Percentiles rank a stretch among this genome's conserved stretches.
Evolutionary conservation across 352 stramenopile genomes (phyloP).

Genomic region (Peronospora tabacina): DNA sequence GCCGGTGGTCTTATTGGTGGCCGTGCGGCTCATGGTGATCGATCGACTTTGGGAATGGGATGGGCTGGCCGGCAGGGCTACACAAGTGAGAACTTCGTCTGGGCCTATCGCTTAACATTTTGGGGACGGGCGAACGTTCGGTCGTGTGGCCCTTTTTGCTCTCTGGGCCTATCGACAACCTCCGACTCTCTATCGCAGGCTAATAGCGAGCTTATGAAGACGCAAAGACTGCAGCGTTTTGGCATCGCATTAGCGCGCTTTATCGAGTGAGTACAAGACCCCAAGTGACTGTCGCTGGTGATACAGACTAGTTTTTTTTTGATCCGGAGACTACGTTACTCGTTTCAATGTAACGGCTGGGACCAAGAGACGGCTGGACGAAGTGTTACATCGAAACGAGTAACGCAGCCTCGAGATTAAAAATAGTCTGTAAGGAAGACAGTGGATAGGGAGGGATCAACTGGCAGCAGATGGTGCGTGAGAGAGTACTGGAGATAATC

Average conservation of each 20-base stretch:
- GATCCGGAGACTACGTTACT: too few species aligned
- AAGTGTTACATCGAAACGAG: too few species aligned
- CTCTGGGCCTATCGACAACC: neutral
- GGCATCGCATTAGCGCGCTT: too few species aligned
- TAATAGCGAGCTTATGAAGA: too few species aligned
- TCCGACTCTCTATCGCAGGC: too few species aligned
- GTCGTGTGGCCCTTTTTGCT: constrained; percentile 21
- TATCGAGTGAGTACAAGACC: too few species aligned
- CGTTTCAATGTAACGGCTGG: too few species aligned
- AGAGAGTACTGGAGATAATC: constrained; percentile 12
- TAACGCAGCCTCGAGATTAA: too few species aligned
- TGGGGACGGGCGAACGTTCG: constrained; percentile 19
- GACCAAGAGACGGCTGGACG: constrained; percentile 15
- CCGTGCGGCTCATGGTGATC: constrained; percentile 45
- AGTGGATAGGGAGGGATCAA: constrained; percentile 16
- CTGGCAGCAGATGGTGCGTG: constrained; percentile 20
- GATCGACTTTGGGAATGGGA: constrained; percentile 40
- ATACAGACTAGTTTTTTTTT: too few species aligned
- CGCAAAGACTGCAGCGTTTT: too few species aligned
- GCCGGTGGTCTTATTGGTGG: constrained; percentile 37
- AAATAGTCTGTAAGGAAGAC: constrained; percentile 18
- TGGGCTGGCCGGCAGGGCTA: too few species aligned
- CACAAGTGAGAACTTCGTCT: constrained; percentile 4
- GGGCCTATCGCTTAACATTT: constrained; percentile 28
- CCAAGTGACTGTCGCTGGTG: too few species aligned